Evolutionary conservation across 345 rosid genomes (phyloP), one percentile per base, ranked within the genome.

Genomic region (Tarenaya hassleriana): DNA sequence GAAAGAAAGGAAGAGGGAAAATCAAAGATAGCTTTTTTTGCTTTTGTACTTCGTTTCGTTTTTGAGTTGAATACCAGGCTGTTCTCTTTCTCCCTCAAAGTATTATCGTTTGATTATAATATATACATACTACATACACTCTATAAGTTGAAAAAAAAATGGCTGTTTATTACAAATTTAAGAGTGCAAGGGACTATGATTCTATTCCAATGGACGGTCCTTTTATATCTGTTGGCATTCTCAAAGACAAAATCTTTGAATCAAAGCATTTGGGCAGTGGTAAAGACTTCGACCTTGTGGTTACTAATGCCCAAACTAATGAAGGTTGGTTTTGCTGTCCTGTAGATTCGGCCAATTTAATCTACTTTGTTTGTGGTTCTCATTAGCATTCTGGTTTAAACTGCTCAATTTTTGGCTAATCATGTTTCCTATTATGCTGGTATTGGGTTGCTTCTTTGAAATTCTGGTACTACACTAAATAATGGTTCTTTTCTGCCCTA

Each of bases 221-320:
- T 46, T 92, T 92, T 80, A 85, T 92, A 69, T 74, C 94, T 12
- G 94, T 88, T 68, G 95, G 97, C 78, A 73, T 76, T 50, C 75
- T 94, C 86, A 94, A 94, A 94, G 97, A 92, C 71, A 88, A 86
- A 85, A 72, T 94, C 16, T 88, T 88, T 69, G 89, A 88, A 88
- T 74, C 91, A 62, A 94, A 94, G 99, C 99, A 88, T 65, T 75
- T 88, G 88, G 97, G 97, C 65, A 81, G 82, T 76, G 95, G 99
- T 64, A 88, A 83, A 5, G 99, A 94, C 79, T 85, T 79, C 78
- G 99, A 94, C 74, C 91, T 92, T 34, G 81, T 94, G 66, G 92
- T 94, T 78, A 79, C 95, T 76, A 94, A 94, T 58, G 97, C 97
- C 74, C 99, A 94, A 81, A 81, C 95, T 72, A 75, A 76, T 63